Base-by-base conservation (phyloP, 805 yeast species). In the Candida ipomoeae region DNA sequence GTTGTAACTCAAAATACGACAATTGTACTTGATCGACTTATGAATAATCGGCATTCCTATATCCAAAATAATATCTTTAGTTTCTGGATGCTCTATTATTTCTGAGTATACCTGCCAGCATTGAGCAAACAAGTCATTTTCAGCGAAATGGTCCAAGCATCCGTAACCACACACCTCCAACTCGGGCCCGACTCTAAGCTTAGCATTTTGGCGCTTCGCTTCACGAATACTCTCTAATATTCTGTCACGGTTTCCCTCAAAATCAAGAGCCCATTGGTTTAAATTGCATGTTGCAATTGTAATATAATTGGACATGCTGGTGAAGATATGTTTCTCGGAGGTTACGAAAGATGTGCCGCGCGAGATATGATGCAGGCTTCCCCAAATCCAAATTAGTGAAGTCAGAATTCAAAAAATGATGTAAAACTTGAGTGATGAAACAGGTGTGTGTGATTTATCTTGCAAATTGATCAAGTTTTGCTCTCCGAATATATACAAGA, bases 181-280 rank as follows among this genome's bases (percentile, higher is more conserved):
- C 66, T 94, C 99, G 2, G 99, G 99, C 2, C 99, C 99, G 17
- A 95, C 97, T 63, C 99, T 78, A 46, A 95, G 77, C 17, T 75
- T 72, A 0, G 99, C 95, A 14, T 89, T 88, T 53, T 71, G 77
- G 29, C 69, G 66, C 62, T 91, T 94, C 48, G 99, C 96, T 46
- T 79, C 74, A 20, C 63, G 65, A 61, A 94, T 92, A 49, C 96
- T 85, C 62, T 85, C 85, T 21, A 94, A 61, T 55, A 94, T 92
- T 50, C 99, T 77, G 63, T 91, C 96, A 48, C 97, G 78, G 68
- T 94, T 94, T 5, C 99, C 99, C 67, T 92, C 98, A 67, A 89
- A 94, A 66, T 94, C 99, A 48, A 94, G 75, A 0, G 99, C 97
- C 99, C 99, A 94, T 78, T 94, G 99, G 71, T 94, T 94, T 56